Conservation (phyloP, 495 filamentous ascomycete species). For the Echria macrotheca region DNA sequence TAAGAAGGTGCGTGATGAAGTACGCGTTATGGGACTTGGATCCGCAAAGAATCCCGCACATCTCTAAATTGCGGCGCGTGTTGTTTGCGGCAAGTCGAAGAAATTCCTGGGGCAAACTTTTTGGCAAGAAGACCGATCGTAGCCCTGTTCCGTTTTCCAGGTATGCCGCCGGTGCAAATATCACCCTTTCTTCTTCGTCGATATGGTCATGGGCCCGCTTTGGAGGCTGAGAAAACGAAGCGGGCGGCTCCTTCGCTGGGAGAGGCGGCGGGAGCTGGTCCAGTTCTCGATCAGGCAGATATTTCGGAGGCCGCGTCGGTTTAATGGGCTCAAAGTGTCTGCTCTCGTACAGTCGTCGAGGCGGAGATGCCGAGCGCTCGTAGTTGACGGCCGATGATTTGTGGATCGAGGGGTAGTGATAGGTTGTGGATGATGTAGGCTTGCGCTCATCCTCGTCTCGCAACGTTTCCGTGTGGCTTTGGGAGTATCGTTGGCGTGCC, state of each 20-base stretch:
- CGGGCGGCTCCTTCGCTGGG: slow-evolving; percentile 25
- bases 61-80: slow-evolving; percentile 78
- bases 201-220: slow-evolving; percentile 27
- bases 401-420: slow-evolving; percentile 46
- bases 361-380: slow-evolving; percentile 18
- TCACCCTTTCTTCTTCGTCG: too few species aligned
- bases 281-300: slow-evolving; percentile 18
- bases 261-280: slow-evolving; percentile 14
- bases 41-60: slow-evolving; percentile 89
- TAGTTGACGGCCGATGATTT: slow-evolving; percentile 42
- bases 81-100: slow-evolving; percentile 66
- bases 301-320: slow-evolving; percentile 46
- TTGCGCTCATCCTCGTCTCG: slow-evolving; percentile 2
- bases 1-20: slow-evolving; percentile 80
- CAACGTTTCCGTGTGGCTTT: slow-evolving; percentile 11
- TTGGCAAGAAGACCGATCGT: slow-evolving; percentile 80
- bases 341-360: slow-evolving; percentile 8
- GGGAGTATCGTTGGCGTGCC: slow-evolving; percentile 38
- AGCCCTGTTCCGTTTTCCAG: slow-evolving; percentile 83
- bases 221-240: too few species aligned
- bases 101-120: slow-evolving; percentile 65
- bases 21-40: slow-evolving; percentile 87
- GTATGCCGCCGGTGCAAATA: slow-evolving; percentile 80
- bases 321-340: too few species aligned
- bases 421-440: slow-evolving; percentile 15